Evolutionary conservation across 2,329 filamentous ascomycete species (phyloP).

Genomic region (Cladosporium velox): DNA sequence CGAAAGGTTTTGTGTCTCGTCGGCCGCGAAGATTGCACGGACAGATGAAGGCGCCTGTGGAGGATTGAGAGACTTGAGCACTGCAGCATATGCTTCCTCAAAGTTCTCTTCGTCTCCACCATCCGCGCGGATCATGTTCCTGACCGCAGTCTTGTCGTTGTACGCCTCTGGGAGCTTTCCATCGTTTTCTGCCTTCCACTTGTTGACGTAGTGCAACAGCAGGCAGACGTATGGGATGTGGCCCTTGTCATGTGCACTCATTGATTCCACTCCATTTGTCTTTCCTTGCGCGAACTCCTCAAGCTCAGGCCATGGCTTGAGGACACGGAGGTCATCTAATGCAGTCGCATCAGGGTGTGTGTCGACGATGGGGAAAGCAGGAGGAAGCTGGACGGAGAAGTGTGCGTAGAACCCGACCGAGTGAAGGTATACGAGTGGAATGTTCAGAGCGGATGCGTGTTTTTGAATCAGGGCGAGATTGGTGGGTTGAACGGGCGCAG

Average conservation of each 20-base stretch:
- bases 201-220: slow-evolving; percentile 75
- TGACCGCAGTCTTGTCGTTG: slow-evolving; percentile 83
- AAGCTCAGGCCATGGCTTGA: slow-evolving; percentile 85
- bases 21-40: slow-evolving; percentile 75
- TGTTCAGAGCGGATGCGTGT: slow-evolving; percentile 58
- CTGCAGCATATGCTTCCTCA: slow-evolving; percentile 83
- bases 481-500: slow-evolving; percentile 58
- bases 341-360: slow-evolving; percentile 89
- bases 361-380: slow-evolving; percentile 88
- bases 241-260: slow-evolving; percentile 81
- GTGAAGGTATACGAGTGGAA: slow-evolving; percentile 79
- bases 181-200: slow-evolving; percentile 73
- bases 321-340: slow-evolving; percentile 79
- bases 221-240: slow-evolving; percentile 87
- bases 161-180: slow-evolving; percentile 72
- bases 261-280: slow-evolving; percentile 62
- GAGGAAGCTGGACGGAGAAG: slow-evolving; percentile 75
- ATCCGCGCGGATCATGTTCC: slow-evolving; percentile 74
- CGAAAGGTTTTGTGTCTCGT: slow-evolving; percentile 55
- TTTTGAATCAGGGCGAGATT: slow-evolving; percentile 53
- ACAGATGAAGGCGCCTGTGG: slow-evolving; percentile 69
- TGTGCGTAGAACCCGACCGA: slow-evolving; percentile 91
- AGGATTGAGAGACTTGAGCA: slow-evolving; percentile 79
- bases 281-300: slow-evolving; percentile 65
- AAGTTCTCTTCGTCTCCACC: slow-evolving; percentile 84